Conservation (phyloP, 2,329 filamentous ascomycete species). For the Ophiosphaerella korrae region DNA sequence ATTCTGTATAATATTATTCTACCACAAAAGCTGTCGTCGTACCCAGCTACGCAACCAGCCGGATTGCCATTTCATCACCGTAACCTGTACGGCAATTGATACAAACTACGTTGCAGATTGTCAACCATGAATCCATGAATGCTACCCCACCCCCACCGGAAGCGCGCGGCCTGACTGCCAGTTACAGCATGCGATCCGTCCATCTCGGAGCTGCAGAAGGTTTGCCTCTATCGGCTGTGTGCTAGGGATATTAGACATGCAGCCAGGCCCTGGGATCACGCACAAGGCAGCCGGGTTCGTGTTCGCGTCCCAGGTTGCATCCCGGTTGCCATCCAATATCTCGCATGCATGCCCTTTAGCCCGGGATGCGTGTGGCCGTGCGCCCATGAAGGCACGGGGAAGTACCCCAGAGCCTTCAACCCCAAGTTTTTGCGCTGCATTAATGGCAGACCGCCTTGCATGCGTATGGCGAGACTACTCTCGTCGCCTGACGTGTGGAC, state of each 20-base stretch:
- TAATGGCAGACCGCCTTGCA: too few relatives aligned
- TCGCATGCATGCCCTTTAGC: constrained; percentile 17
- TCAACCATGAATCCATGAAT: background rate
- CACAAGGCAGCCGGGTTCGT: constrained; percentile 8
- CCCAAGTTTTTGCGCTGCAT: background rate
- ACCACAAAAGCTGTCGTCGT: constrained; percentile 4
- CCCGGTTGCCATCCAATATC: constrained; percentile 7
- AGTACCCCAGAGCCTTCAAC: constrained; percentile 5
- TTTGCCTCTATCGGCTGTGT: constrained; percentile 1
- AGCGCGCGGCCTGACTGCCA: constrained; percentile 2
- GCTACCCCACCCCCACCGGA: background rate
- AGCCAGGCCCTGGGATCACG: constrained; percentile 8
- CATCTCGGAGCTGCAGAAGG: constrained; percentile 10
- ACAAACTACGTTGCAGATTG: constrained; percentile 7
- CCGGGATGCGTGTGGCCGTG: constrained; percentile 15
- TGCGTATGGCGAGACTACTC: too few relatives aligned
- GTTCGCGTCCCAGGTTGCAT: constrained; percentile 12
- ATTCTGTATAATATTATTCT: constrained; percentile 25
- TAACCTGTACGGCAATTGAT: constrained; percentile 4
- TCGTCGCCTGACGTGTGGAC: too few relatives aligned
- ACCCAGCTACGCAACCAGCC: constrained; percentile 1
- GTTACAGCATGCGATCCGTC: constrained; percentile 10
- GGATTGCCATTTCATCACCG: background rate
- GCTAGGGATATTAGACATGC: constrained; percentile 10
- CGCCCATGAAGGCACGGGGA: background rate